Evolutionary conservation across 495 filamentous ascomycete species (phyloP), one percentile per base, ranked within the genome.

Genomic region (Penicillium mononematosum): DNA sequence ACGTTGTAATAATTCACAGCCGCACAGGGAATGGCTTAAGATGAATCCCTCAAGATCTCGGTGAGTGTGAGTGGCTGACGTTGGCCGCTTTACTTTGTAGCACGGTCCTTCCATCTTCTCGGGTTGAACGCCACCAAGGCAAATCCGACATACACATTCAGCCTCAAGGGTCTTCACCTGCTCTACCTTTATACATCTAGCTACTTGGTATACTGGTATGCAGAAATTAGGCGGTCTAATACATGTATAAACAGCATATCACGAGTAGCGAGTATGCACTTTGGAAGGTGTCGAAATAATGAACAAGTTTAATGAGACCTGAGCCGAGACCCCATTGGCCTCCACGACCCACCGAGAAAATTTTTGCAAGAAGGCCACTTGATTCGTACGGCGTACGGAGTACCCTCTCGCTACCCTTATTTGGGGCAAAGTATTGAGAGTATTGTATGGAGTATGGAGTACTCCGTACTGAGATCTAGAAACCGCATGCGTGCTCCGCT

Each of bases 241-340:
- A n/a, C n/a, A n/a, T n/a, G n/a, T n/a, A 38, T 10, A 36, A 5
- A 25, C 11, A 5, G 32, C 32, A 5, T 14, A 36, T 36, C 32
- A 36, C 1, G 12, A 14, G 32, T 11, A 36, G 4, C 12, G 16
- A 5, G 22, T 14, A 38, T 14, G 22, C 16, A 58, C 38, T 39
- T 64, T 53, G 50, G 59, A 32, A 43, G 49, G 53, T 44, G 54
- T 51, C 53, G 44, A 38, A n/a, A 55, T 17, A 36, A 52, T 36
- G 14, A 41, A 20, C 36, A 39, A n/a, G n/a, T 39, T 34, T 22
- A 12, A n/a, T 39, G 16, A 10, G 25, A 24, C 5, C 14, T 9
- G 17, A 29, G 24, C 14, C 19, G 41, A 24, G 16, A 16, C 14
- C 38, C 19, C 10, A 52, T 47, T 46, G 53, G 43, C 16, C 9